Base-by-base conservation (phyloP, 768 basidiomycete species). In the Paxillus ammoniavirescens region DNA sequence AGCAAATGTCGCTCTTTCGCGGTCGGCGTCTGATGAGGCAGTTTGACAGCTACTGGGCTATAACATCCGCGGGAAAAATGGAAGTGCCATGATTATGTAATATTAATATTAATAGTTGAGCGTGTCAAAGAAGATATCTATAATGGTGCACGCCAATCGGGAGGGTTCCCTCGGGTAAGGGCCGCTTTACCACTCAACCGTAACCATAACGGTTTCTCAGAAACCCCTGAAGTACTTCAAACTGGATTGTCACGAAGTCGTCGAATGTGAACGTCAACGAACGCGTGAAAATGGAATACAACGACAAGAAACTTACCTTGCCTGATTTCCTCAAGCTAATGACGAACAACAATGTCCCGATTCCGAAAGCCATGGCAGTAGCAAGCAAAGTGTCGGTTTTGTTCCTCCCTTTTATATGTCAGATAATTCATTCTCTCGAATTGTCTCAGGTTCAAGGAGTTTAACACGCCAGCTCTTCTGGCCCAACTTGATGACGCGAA, bases 271-370 rank as follows among this genome's bases (percentile, higher is more conserved):
- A 26, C 26, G 26, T 26, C 26, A 26, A 26, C 26, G 26, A 26
- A 4, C 26, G 6, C 26, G 21, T 3, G 33, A 43, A 42, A 36
- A 52, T 48, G 49, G 44, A 23, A 33, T 8, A 42, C n/a, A 61
- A 64, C 47, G 54, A 73, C 23, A 60, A 61, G 50, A 85, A 84
- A 52, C 73, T 92, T 10, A 65, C 84, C 23, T 65, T 92, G 8
- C 85, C 86, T 4, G 73, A 73, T 18, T 91, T 87, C 62, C 72
- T 92, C 23, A 84, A 90, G 66, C 57, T 86, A 10, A 72, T 91
- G 23, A 83, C 85, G 7, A 72, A 62, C 43, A 79, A 81, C 53
- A 75, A 78, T 62, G 67, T 91, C 0, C 69, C 84, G 1, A 75
- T 87, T 50, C 63, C 76, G 33, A 83, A 85, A 58, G 88, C 90